Evolutionary conservation across 2,329 filamentous ascomycete species (phyloP).

Genomic region (Ophiostoma ips): DNA sequence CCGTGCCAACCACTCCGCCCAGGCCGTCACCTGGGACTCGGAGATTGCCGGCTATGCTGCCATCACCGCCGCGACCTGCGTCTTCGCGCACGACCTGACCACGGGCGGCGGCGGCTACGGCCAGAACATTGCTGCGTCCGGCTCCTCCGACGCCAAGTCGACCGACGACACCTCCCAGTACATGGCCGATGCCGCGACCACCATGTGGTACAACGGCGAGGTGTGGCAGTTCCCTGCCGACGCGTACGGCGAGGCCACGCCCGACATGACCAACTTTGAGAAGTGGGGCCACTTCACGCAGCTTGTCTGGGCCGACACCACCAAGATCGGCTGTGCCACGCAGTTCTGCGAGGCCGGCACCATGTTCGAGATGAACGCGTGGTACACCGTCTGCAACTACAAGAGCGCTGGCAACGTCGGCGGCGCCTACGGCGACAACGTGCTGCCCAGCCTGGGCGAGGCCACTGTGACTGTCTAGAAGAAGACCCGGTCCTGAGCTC

Average conservation of each 20-base stretch:
- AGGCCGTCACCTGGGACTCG: conserved; percentile 50
- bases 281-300: conserved; percentile 64
- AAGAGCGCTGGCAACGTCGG: conserved; percentile 42
- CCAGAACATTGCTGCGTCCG: conserved; percentile 75
- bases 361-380: conserved; percentile 37
- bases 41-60: conserved; percentile 50
- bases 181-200: conserved; percentile 55
- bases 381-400: conserved; percentile 87
- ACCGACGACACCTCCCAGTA: conserved; percentile 37
- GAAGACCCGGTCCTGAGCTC: not conserved
- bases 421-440: conserved; percentile 36
- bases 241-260: conserved; percentile 45
- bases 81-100: conserved; percentile 60
- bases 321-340: conserved; percentile 48
- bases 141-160: conserved; percentile 25
- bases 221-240: conserved; percentile 38
- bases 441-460: conserved; percentile 28
- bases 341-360: conserved; percentile 38
- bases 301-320: conserved; percentile 54
- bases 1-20: conserved; percentile 66
- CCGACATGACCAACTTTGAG: conserved; percentile 48
- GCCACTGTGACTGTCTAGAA: conserved; percentile 15
- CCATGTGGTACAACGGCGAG: conserved; percentile 85
- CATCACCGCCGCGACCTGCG: conserved; percentile 50
- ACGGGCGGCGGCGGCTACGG: conserved; percentile 57